phyloP scores from a whole-genome alignment of 78 protist genomes.

The Planoprotostelium fungivorum region DNA sequence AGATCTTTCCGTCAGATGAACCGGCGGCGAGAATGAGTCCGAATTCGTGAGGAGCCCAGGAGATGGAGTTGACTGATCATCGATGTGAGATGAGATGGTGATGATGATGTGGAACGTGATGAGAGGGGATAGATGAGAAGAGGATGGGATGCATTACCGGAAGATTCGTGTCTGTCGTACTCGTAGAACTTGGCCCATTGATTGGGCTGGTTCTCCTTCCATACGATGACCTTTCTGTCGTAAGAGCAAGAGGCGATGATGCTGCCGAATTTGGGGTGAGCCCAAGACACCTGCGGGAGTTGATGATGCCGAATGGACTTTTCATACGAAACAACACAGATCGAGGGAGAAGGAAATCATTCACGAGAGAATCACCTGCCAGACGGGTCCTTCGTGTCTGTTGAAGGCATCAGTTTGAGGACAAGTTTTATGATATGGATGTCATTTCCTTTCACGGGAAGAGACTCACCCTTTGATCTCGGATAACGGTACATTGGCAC shows the following conservation, averaged over 20 bases:
- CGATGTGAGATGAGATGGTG: no score
- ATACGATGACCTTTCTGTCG: constrained; percentile 91
- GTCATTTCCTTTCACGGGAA: background rate
- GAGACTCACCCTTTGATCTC: constrained; percentile 68
- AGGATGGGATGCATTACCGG: constrained; percentile 14
- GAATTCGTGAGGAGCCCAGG: constrained; percentile 90
- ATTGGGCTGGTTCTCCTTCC: constrained; percentile 74
- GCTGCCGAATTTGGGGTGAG: constrained; percentile 95
- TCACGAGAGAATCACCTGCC: constrained; percentile 64
- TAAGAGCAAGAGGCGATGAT: constrained; percentile 94
- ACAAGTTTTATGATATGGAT: background rate
- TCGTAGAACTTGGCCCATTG: constrained; percentile 62
- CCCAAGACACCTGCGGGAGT: constrained; percentile 95
- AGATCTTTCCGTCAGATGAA: constrained; percentile 79
- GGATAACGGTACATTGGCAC: constrained; percentile 28
- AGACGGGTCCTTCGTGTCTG: constrained; percentile 97
- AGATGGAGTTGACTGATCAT: constrained; percentile 83
- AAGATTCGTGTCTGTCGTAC: constrained; percentile 65
- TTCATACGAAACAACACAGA: no score
- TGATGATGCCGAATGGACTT: no score
- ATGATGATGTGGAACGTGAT: background rate
- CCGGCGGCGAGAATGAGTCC: constrained; percentile 80
- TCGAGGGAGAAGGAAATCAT: background rate
- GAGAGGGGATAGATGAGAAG: background rate
- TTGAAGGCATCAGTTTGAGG: background rate